Evolutionary conservation across 345 rosid species (phyloP).

Genomic region (Linum usitatissimum): DNA sequence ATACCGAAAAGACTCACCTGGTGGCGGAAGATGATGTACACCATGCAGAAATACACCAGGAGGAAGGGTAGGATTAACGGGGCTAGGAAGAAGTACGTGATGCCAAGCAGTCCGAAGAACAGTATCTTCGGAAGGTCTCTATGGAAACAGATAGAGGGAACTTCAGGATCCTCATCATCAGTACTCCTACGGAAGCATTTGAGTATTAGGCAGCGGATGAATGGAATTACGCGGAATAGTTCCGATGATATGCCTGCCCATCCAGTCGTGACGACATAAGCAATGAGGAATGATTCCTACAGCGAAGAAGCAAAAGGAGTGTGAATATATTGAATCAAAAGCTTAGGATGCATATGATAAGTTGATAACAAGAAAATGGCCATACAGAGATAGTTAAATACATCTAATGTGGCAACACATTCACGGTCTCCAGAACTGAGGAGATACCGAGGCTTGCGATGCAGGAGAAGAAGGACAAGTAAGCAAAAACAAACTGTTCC

Average conservation of each 20-base stretch:
- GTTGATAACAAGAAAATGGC: too few species aligned
- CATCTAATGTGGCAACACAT: too few species aligned
- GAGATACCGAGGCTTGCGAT: too few species aligned
- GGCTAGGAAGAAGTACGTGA: conserved; percentile 85
- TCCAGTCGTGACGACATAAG: conserved; percentile 93
- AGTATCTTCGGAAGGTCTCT: conserved; percentile 75
- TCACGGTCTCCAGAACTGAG: too few species aligned
- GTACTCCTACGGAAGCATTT: conserved; percentile 37
- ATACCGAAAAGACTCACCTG: conserved; percentile 37
- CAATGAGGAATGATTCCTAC: conserved; percentile 87
- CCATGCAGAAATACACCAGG: conserved; percentile 67
- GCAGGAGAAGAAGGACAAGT: too few species aligned
- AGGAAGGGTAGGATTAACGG: conserved; percentile 92
- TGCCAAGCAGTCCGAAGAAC: conserved; percentile 85
- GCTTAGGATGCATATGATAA: too few species aligned
- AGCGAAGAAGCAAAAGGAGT: conserved; percentile 11
- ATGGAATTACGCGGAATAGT: conserved; percentile 72
- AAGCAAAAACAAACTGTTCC: too few species aligned
- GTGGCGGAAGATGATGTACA: conserved; percentile 68
- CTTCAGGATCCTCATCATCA: conserved; percentile 43
- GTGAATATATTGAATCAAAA: too few species aligned
- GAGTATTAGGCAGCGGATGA: conserved; percentile 39
- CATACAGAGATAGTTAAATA: too few species aligned
- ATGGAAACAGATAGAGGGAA: conserved; percentile 71
- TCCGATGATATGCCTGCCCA: conserved; percentile 86